Evolutionary conservation across 371 early-diverging fungal genomes (phyloP), one percentile per base, ranked within the genome.

Genomic region (Amoeboaphelidium occidentale): DNA sequence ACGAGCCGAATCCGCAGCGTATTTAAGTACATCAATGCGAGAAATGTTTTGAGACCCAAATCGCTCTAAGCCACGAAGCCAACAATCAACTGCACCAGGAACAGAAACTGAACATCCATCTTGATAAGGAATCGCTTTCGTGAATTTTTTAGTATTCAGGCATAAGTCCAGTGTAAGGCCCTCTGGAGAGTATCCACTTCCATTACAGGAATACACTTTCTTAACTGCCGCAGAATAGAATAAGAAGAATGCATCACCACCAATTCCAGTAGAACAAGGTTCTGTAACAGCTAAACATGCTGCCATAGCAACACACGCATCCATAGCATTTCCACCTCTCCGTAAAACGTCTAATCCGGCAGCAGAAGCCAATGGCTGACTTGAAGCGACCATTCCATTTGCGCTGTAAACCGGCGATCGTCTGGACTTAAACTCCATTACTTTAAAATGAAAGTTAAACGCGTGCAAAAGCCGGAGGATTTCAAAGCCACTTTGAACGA

Each of bases 171-270:
- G 58, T 17, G 63, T 81, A 56, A 78, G 55, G 4, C 57, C 73
- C 46, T 61, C 70, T 39, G 77, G 81, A 27, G 77, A 69, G 69
- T 78, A 69, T 47, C 84, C 82, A 20, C 77, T 78, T 17, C 78
- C 84, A 60, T 84, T 84, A 14, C 78, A 53, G 0, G 69, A 79
- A 27, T 61, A 57, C 17, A 81, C 78, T 0, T 55, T 60, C 25
- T 66, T 64, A 4, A 60, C 56, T 46, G 68, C 75, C 27, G 75
- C 73, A 52, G 75, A 68, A 58, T 78, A 83, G 55, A 74, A 80
- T 14, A 91, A 65, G 52, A 81, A 75, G 59, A 91, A 91, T 41
- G 75, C 76, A 57, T 89, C 92, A 39, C 92, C 92, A 42, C 92
- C 92, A 51, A 89, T 74, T 10, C 92, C 92, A 17, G 87, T 84